These are phyloP conservation scores for Macrotyloma uniflorum DNA, from an alignment of 306 rosid species.

Conservation along the genomic window DNA sequence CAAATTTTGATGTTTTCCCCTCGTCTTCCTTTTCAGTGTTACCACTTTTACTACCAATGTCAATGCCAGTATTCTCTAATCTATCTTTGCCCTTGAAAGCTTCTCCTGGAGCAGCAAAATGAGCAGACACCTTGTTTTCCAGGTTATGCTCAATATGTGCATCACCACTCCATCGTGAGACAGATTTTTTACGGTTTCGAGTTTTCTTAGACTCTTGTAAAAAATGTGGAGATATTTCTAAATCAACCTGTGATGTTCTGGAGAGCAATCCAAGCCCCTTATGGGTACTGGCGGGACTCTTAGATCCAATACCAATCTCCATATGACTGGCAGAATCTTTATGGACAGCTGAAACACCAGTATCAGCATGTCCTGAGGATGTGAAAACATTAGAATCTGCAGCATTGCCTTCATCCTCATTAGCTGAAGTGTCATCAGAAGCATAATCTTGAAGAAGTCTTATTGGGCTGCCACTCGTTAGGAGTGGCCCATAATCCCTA, in stretches of 20 bases:
- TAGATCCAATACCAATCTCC: constrained; percentile 40
- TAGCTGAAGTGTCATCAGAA: constrained; percentile 73
- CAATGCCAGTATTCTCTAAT: constrained; percentile 40
- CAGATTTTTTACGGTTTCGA: constrained; percentile 25
- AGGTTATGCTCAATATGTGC: constrained; percentile 42
- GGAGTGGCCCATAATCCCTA: constrained; percentile 42
- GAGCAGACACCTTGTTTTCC: constrained; percentile 44
- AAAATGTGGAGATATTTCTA: constrained; percentile 41
- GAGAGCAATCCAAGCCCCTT: constrained; percentile 40
- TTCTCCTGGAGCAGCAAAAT: constrained; percentile 39
- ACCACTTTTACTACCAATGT: constrained; percentile 38
- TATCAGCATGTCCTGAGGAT: constrained; percentile 43
- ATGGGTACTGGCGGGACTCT: constrained; percentile 36
- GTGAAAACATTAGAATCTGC: constrained; percentile 43
- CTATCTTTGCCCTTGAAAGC: constrained; percentile 48
- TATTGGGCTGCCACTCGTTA: constrained; percentile 64
- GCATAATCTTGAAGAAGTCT: constrained; percentile 87
- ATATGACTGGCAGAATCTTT: constrained; percentile 40
- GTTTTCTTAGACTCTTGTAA: constrained; percentile 38
- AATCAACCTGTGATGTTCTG: constrained; percentile 43
- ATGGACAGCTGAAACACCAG: constrained; percentile 41
- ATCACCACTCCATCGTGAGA: constrained; percentile 39
- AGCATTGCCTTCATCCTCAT: constrained; percentile 46
- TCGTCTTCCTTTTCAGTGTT: constrained; percentile 48
- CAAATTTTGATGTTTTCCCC: constrained; percentile 47